phyloP scores from a whole-genome alignment of 257 asterid species.

The Petrea volubilis region DNA sequence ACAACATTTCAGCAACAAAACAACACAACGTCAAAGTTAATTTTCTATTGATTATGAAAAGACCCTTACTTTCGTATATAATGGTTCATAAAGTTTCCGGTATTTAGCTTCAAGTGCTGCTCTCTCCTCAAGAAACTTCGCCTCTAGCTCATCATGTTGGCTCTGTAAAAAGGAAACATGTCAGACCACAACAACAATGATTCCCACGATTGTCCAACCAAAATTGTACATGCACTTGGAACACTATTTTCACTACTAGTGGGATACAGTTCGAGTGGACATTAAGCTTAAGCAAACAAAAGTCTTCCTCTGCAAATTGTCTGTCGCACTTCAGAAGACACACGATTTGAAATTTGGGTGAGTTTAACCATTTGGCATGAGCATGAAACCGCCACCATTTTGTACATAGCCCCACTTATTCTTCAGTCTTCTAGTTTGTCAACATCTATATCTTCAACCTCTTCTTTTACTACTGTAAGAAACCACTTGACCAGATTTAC shows the following conservation, averaged over 20 bases:
- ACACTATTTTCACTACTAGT: not conserved
- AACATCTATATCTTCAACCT: constrained; percentile 3
- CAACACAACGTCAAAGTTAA: not conserved
- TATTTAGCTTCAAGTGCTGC: constrained; percentile 82
- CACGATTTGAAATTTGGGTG: not conserved
- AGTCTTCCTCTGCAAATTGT: not conserved
- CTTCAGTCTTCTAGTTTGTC: not conserved
- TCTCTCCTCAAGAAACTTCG: constrained; percentile 71
- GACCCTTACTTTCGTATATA: constrained; percentile 55
- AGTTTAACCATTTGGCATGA: not conserved
- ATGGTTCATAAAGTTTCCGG: constrained; percentile 70
- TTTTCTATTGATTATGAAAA: not conserved
- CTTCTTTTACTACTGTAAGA: not conserved
- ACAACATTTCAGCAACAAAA: not conserved
- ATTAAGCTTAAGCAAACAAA: not conserved
- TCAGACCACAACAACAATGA: not conserved
- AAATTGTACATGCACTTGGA: not conserved
- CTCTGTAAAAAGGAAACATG: constrained; percentile 39
- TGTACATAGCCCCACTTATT: not conserved
- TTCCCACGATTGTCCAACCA: not conserved
- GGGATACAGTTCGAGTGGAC: not conserved
- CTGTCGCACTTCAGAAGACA: not conserved
- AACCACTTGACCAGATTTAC: not conserved
- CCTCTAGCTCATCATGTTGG: constrained; percentile 75
- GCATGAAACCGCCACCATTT: not conserved